These are phyloP conservation scores for Ceratocystis alfenasii DNA, from an alignment of 2,329 filamentous ascomycete genomes.

Conservation along the genomic window DNA sequence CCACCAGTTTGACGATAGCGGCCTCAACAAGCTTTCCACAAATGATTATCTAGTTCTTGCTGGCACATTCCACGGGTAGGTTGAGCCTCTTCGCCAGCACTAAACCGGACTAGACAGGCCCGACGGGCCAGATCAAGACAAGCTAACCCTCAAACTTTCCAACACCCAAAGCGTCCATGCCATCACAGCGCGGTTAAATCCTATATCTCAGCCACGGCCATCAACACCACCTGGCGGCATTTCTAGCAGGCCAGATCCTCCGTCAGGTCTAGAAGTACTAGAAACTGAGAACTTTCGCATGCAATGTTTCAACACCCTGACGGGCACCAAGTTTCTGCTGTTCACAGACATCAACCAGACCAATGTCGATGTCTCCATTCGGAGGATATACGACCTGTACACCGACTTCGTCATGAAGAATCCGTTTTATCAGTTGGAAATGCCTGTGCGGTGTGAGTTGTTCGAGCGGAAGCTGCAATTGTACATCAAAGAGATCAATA, in stretches of 20 bases:
- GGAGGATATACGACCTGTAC: slow-evolving; percentile 86
- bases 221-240: slow-evolving; percentile 24
- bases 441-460: slow-evolving; percentile 89
- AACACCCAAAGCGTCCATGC: slow-evolving; percentile 47
- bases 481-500: slow-evolving; percentile 65
- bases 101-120: not conserved
- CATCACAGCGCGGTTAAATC: slow-evolving; percentile 52
- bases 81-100: slow-evolving; percentile 12
- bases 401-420: slow-evolving; percentile 99
- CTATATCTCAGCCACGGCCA: slow-evolving; percentile 32
- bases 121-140: slow-evolving; percentile 6
- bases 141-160: slow-evolving; percentile 10
- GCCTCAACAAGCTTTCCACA: slow-evolving; percentile 73
- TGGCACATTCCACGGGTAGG: slow-evolving; percentile 88
- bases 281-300: slow-evolving; percentile 90
- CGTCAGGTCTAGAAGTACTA: slow-evolving; percentile 78
- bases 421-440: slow-evolving; percentile 94
- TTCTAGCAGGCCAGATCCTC: slow-evolving; percentile 45
- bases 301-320: slow-evolving; percentile 91
- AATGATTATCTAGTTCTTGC: slow-evolving; percentile 97
- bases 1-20: slow-evolving; percentile 77
- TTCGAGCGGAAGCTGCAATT: slow-evolving; percentile 79
- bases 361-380: slow-evolving; percentile 73
- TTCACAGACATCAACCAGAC: slow-evolving; percentile 84
- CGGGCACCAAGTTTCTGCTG: slow-evolving; percentile 87